Evolutionary conservation across 805 yeast genomes (phyloP), one percentile per base, ranked within the genome.

Genomic region (Sungouiozyma intestinalis): DNA sequence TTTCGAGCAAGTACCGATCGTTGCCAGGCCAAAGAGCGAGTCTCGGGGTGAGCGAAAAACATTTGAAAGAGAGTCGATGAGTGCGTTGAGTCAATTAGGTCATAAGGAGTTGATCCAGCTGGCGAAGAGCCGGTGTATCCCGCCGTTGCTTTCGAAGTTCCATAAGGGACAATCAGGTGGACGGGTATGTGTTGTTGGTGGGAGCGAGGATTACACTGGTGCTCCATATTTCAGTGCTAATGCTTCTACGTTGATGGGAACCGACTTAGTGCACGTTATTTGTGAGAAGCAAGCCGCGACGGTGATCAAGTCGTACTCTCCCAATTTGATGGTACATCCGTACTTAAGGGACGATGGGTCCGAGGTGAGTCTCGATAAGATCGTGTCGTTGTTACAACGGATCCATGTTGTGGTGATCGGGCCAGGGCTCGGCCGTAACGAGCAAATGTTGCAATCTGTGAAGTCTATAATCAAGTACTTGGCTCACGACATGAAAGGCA

Each of bases 101-200:
- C 63, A 60, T 36, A 48, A 61, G 38, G 79, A 78, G 42, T 54
- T 79, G 40, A 51, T 81, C 16, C 55, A 59, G 16, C 56, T 79
- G 39, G 75, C 79, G 9, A 67, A 69, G 42, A 65, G 66, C 33
- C 58, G 46, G 18, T 53, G 86, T 31, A 69, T 90, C 8, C 96
- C 95, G 33, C 97, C 95, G 2, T 64, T 88, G 29, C 64, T 72
- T 2, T 76, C 84, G 4, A 53, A 57, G 14, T 82, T 83, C 58
- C 81, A 90, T 64, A 90, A 90, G 60, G 98, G 98, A 17, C 97
- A 90, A 59, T 71, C 77, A 4, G 97, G 97, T 4, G 97, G 97
- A 3, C 72, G 85, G 45, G 69, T 90, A 2, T 85, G 81, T 9
- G 85, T 90, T 1, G 74, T 90, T 47, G 98, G 98, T 17, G 98